A percentile compares a stretch with the other conserved stretches of the same genome.
phyloP scores from a whole-genome alignment of 2,329 filamentous ascomycete species.

The Cryphonectria japonica region DNA sequence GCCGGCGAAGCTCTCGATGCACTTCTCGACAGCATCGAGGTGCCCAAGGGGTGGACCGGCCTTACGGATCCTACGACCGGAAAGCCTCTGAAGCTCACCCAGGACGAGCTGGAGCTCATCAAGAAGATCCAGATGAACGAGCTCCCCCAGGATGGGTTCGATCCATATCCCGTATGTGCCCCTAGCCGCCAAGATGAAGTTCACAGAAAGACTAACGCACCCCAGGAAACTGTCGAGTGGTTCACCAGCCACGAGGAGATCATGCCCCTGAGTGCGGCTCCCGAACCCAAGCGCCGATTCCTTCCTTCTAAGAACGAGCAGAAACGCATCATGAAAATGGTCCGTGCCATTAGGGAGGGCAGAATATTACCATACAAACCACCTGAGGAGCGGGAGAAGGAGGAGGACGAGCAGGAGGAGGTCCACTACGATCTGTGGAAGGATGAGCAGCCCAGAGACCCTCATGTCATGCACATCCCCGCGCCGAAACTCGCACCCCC shows the following conservation, averaged over 20 bases:
- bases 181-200: too few species aligned
- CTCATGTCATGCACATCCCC: conserved; percentile 92
- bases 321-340: conserved; percentile 95
- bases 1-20: conserved; percentile 93
- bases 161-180: conserved; percentile 78
- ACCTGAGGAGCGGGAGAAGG: conserved; percentile 66
- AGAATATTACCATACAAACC: conserved; percentile 90
- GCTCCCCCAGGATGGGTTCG: conserved; percentile 82
- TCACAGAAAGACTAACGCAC: conserved; percentile 31
- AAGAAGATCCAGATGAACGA: conserved; percentile 89
- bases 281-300: conserved; percentile 94
- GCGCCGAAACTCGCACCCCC: conserved; percentile 93
- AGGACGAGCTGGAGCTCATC: conserved; percentile 86
- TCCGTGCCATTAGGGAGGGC: conserved; percentile 92
- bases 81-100: conserved; percentile 84
- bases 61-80: conserved; percentile 92
- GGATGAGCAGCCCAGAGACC: conserved; percentile 79
- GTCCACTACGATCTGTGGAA: conserved; percentile 92
- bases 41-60: conserved; percentile 97
- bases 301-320: conserved; percentile 96
- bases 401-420: conserved; percentile 73
- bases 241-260: conserved; percentile 89
- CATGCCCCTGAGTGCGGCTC: conserved; percentile 93
- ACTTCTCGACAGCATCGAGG: conserved; percentile 91
- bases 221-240: conserved; percentile 82